A percentile compares a stretch with the other conserved stretches of the same genome.
Conservation (phyloP, 257 asterid species). For the Henckelia pumila region DNA sequence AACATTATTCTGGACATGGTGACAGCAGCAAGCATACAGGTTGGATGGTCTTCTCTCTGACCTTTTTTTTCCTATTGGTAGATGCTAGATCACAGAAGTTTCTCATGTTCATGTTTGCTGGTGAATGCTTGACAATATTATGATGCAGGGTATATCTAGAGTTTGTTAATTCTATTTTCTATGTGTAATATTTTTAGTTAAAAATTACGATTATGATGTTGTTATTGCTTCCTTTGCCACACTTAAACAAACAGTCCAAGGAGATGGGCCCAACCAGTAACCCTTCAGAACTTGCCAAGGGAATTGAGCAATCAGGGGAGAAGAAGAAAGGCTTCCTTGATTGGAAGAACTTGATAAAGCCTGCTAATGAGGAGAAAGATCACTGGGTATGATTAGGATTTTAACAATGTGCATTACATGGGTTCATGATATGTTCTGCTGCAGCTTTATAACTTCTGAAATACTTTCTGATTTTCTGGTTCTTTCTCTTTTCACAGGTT, state of each 20-base stretch:
- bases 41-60: constrained; percentile 15
- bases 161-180: constrained; percentile 3
- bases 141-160: not conserved
- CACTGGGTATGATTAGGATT: constrained; percentile 70
- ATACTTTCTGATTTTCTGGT: constrained; percentile 15
- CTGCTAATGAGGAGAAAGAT: constrained; percentile 76
- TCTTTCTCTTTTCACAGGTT: constrained; percentile 44
- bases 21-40: constrained; percentile 94
- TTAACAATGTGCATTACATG: not conserved
- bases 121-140: not conserved
- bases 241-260: constrained; percentile 51
- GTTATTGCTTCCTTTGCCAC: constrained; percentile 17
- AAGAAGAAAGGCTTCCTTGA: constrained; percentile 69
- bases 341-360: constrained; percentile 77
- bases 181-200: constrained; percentile 6
- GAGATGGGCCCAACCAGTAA: constrained; percentile 62
- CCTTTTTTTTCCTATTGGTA: constrained; percentile 11
- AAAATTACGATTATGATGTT: constrained; percentile 14
- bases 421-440: not conserved
- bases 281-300: constrained; percentile 48
- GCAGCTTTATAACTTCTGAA: not conserved
- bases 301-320: constrained; percentile 63
- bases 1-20: constrained; percentile 77
- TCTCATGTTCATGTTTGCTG: no score
- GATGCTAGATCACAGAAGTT: no score